A percentile compares a stretch with the other conserved stretches of the same genome.
Evolutionary conservation across 1,284 basidiomycete genomes (phyloP).

Genomic region (Cryptococcus maquisensis): DNA sequence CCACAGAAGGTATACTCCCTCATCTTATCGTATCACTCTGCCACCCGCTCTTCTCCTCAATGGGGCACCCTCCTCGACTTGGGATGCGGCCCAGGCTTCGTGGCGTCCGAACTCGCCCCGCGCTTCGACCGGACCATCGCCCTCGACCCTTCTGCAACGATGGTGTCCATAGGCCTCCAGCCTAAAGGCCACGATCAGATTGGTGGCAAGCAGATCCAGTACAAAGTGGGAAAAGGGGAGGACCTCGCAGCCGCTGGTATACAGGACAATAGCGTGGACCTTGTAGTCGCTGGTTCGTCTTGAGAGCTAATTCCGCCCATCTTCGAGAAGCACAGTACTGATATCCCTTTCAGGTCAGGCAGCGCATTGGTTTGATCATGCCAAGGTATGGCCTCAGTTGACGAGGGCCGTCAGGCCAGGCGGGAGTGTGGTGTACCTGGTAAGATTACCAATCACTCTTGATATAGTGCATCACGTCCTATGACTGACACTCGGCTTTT

Average conservation of each 20-base stretch:
- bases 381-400: conserved; percentile 65
- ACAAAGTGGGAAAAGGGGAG: conserved; percentile 46
- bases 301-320: not conserved
- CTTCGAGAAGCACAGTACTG: not conserved
- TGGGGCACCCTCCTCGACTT: conserved; percentile 57
- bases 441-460: conserved; percentile 41
- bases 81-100: conserved; percentile 68
- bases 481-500: not conserved
- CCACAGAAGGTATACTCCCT: conserved; percentile 25
- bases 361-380: conserved; percentile 82
- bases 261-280: conserved; percentile 60
- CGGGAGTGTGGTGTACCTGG: conserved; percentile 74
- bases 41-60: conserved; percentile 2
- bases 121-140: conserved; percentile 63
- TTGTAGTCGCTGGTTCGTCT: conserved; percentile 61
- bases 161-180: conserved; percentile 62
- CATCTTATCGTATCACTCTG: conserved; percentile 26
- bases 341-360: conserved; percentile 61
- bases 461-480: not conserved
- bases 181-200: conserved; percentile 10
- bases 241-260: conserved; percentile 36
- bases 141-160: conserved; percentile 66
- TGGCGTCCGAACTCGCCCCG: conserved; percentile 58
- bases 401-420: conserved; percentile 60
- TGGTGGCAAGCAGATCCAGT: conserved; percentile 44